Evolutionary conservation across 495 filamentous ascomycete species (phyloP).

Genomic region (Neurospora sp.): DNA sequence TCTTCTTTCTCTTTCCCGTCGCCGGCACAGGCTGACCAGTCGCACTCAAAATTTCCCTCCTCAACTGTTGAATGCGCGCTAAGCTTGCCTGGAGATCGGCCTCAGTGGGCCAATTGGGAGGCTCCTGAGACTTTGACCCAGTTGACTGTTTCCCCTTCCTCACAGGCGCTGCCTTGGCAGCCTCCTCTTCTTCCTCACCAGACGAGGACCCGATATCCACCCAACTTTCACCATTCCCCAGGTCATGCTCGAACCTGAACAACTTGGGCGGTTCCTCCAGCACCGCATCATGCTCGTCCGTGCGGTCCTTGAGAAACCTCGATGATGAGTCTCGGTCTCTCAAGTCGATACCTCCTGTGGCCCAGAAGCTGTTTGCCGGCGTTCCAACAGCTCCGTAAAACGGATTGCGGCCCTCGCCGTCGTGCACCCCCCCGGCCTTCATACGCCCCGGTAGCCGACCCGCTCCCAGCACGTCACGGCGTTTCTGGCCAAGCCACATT

Average conservation of each 20-base stretch:
- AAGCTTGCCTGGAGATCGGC: not conserved
- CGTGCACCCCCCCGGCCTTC: not conserved
- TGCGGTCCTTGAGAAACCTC: not conserved
- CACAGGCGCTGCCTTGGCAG: not conserved
- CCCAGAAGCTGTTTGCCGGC: not conserved
- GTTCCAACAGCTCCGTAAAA: slow-evolving; percentile 3
- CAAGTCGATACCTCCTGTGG: not conserved
- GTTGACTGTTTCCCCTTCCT: not conserved
- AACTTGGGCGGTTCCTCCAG: not conserved
- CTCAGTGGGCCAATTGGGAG: not conserved
- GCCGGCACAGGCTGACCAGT: not conserved
- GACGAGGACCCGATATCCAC: not conserved
- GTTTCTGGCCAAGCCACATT: slow-evolving; percentile 32
- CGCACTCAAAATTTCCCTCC: not conserved
- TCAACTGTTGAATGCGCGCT: not conserved
- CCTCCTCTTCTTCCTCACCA: not conserved
- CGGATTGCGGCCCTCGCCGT: slow-evolving; percentile 2
- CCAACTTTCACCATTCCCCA: not conserved
- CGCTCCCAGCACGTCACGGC: slow-evolving; percentile 35
- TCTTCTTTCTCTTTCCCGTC: not conserved
- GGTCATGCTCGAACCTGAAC: slow-evolving; percentile 14
- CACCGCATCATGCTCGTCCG: not conserved
- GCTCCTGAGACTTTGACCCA: not conserved
- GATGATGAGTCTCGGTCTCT: slow-evolving; percentile 5
- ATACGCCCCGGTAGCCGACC: slow-evolving; percentile 29